Conservation (phyloP, 2,329 filamentous ascomycete species). For the Harringtonia lauricola region DNA sequence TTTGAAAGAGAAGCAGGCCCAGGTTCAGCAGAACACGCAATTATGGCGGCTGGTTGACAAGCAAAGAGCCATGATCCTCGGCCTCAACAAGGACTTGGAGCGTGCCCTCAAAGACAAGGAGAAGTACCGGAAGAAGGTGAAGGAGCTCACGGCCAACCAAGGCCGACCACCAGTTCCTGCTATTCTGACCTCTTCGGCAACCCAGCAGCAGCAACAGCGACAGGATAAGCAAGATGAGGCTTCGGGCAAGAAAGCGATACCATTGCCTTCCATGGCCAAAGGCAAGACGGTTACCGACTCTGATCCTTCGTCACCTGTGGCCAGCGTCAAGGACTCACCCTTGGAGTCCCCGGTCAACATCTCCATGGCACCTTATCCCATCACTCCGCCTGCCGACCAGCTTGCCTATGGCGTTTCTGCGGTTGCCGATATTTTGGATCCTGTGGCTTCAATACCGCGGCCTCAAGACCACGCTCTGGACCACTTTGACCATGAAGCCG, state of each 20-base stretch:
- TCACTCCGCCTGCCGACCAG: constrained; percentile 50
- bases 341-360: constrained; percentile 47
- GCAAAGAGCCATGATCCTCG: constrained; percentile 85
- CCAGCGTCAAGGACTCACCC: constrained; percentile 2
- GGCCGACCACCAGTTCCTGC: constrained; percentile 11
- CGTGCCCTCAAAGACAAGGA: constrained; percentile 89
- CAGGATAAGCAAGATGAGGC: neutral
- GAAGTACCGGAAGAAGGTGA: constrained; percentile 80
- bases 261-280: neutral
- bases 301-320: neutral
- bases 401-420: constrained; percentile 26
- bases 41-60: constrained; percentile 95
- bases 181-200: neutral
- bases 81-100: constrained; percentile 89
- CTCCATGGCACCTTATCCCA: constrained; percentile 50
- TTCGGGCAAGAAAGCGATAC: neutral
- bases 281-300: neutral
- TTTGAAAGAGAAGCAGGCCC: constrained; percentile 82
- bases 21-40: constrained; percentile 81
- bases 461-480: constrained; percentile 48
- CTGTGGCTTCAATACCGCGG: constrained; percentile 48
- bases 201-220: neutral
- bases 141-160: constrained; percentile 49
- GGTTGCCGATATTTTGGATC: constrained; percentile 41
- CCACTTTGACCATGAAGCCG: constrained; percentile 42